A percentile compares a stretch with the other conserved stretches of the same genome.
Conservation (phyloP, 2,329 filamentous ascomycete species). For the Drechslerella stenobrocha region DNA sequence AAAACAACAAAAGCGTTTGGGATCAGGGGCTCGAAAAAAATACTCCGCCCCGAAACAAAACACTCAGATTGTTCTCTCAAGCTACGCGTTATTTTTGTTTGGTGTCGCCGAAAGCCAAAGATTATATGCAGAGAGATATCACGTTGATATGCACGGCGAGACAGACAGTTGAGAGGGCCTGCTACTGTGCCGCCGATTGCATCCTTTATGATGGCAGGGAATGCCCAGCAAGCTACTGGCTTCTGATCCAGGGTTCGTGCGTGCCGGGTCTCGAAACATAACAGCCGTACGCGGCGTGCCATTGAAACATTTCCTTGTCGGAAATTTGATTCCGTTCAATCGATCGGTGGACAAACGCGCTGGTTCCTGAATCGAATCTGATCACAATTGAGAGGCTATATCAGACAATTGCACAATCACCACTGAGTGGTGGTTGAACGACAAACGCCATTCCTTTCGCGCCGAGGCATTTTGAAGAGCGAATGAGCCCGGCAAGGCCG, state of each 20-base stretch:
- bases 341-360: too few species aligned
- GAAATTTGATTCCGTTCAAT: too few species aligned
- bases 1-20: not conserved
- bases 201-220: not conserved
- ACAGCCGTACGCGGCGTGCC: not conserved
- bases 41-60: constrained; percentile 34
- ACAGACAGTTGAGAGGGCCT: not conserved
- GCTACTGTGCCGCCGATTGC: constrained; percentile 5
- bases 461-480: not conserved
- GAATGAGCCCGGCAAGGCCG: not conserved
- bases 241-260: not conserved
- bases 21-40: constrained; percentile 1
- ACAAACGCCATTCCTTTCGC: not conserved
- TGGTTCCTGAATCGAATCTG: too few species aligned
- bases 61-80: constrained; percentile 24
- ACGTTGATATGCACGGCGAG: too few species aligned
- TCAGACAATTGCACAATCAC: not conserved
- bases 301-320: not conserved
- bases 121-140: not conserved
- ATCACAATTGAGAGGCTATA: not conserved
- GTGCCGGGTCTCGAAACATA: constrained; percentile 1
- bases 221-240: too few species aligned
- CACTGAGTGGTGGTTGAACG: not conserved
- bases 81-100: not conserved
- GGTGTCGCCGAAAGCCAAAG: not conserved